These are phyloP conservation scores for Hysterangium stoloniferum DNA, from an alignment of 768 basidiomycete species.

Conservation along the genomic window DNA sequence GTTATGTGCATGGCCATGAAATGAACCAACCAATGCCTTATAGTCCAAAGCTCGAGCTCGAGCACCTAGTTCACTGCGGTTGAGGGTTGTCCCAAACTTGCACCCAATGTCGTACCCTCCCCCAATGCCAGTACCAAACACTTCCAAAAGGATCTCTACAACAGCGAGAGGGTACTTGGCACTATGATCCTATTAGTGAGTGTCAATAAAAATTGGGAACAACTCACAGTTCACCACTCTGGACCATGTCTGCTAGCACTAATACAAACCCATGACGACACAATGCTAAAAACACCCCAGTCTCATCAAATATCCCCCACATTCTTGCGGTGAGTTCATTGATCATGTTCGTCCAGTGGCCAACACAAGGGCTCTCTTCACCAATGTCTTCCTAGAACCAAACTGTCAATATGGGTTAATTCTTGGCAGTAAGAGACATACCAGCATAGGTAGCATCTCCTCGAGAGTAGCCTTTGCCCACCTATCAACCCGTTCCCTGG, in stretches of 20 bases:
- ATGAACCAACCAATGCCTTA: slow-evolving; percentile 17
- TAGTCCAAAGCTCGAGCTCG: slow-evolving; percentile 18
- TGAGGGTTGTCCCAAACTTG: slow-evolving; percentile 15
- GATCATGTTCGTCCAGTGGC: slow-evolving; percentile 26
- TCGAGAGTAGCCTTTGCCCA: too few relatives aligned
- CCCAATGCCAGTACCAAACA: slow-evolving; percentile 10
- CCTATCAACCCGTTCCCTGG: too few relatives aligned
- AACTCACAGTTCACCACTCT: too few relatives aligned
- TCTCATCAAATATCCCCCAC: too few relatives aligned
- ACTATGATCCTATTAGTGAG: too few relatives aligned
- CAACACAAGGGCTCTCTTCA: slow-evolving; percentile 18
- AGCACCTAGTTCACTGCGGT: too few relatives aligned
- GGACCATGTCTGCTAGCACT: too few relatives aligned
- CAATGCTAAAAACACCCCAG: slow-evolving; percentile 29
- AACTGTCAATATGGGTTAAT: too few relatives aligned
- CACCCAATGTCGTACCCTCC: slow-evolving; percentile 22
- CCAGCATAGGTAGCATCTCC: too few relatives aligned
- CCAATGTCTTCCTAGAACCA: too few relatives aligned
- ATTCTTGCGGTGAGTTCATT: slow-evolving; percentile 23
- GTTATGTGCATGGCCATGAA: slow-evolving; percentile 17
- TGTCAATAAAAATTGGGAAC: too few relatives aligned
- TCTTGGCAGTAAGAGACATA: too few relatives aligned
- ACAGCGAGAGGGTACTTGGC: slow-evolving; percentile 20
- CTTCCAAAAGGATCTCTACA: slow-evolving; percentile 10
- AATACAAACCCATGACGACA: slow-evolving; percentile 29